Evolutionary conservation across 1,284 basidiomycete species (phyloP).

Genomic region (Paramarasmius palmivorus): DNA sequence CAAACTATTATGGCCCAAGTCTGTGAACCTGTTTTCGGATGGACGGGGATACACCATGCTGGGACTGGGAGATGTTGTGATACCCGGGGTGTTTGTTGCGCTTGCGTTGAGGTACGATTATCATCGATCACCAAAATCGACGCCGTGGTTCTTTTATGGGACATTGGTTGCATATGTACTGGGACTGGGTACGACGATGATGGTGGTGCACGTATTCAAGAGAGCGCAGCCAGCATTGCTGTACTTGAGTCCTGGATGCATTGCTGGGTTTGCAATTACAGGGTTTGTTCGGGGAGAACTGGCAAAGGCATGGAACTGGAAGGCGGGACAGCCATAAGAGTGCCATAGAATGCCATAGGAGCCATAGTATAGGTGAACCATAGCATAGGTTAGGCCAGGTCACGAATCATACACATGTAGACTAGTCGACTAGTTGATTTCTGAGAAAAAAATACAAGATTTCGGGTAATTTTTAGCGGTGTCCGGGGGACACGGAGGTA

Average conservation of each 20-base stretch:
- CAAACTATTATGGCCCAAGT: conserved; percentile 87
- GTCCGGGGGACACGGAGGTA: no score
- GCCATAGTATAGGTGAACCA: no score
- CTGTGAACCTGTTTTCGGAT: conserved; percentile 53
- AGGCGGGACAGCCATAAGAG: no score
- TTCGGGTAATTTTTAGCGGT: no score
- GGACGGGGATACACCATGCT: conserved; percentile 84
- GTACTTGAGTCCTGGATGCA: conserved; percentile 75
- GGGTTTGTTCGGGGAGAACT: conserved; percentile 60
- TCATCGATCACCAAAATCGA: conserved; percentile 36
- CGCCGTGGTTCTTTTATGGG: conserved; percentile 74
- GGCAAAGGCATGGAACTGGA: conserved; percentile 63
- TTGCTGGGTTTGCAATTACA: conserved; percentile 58
- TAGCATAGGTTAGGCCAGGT: no score
- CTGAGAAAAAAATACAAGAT: no score
- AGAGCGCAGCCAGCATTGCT: conserved; percentile 91
- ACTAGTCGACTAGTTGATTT: no score
- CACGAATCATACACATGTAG: no score
- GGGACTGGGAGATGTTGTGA: conserved; percentile 89
- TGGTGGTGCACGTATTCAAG: conserved; percentile 82
- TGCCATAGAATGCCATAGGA: no score
- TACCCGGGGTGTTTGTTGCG: conserved; percentile 89
- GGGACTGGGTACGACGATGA: conserved; percentile 82
- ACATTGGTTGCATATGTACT: conserved; percentile 75
- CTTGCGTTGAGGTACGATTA: conserved; percentile 89